Percentiles rank a stretch among this genome's conserved stretches.
These are phyloP conservation scores for Pyrenophora tritici-repentis DNA, from an alignment of 2,329 filamentous ascomycete genomes.

Conservation along the genomic window DNA sequence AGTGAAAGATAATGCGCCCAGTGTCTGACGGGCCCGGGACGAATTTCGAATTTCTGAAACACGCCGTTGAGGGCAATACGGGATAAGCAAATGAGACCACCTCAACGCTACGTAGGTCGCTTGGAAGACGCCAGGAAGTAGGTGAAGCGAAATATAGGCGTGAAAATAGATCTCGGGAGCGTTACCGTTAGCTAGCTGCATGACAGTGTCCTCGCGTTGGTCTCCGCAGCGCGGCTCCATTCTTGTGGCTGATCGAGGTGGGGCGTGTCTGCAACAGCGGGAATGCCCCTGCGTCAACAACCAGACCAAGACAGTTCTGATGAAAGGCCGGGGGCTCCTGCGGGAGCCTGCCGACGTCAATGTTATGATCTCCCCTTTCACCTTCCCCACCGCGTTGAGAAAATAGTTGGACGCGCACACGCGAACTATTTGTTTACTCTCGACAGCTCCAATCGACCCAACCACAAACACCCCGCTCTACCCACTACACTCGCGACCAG, in stretches of 20 bases:
- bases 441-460: conserved; percentile 8
- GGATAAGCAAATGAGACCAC: conserved; percentile 1
- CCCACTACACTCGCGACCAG: conserved; percentile 6
- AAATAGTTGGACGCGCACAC: conserved; percentile 9
- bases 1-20: not conserved
- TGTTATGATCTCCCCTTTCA: conserved; percentile 18
- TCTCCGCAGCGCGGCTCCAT: conserved; percentile 16
- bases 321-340: conserved; percentile 9
- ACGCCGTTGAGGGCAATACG: conserved; percentile 7
- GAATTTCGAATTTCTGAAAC: conserved; percentile 6
- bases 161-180: conserved; percentile 1
- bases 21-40: too few species aligned
- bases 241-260: conserved; percentile 12
- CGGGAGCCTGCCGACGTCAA: conserved; percentile 11
- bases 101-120: not conserved
- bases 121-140: not conserved
- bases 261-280: conserved; percentile 13
- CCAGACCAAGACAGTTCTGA: conserved; percentile 10
- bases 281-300: conserved; percentile 15
- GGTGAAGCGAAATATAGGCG: not conserved
- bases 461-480: conserved; percentile 14
- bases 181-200: conserved; percentile 11
- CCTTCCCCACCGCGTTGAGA: conserved; percentile 11
- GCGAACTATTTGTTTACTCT: conserved; percentile 19
- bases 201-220: conserved; percentile 11